phyloP scores from a whole-genome alignment of 1,284 basidiomycete genomes.

The Melampsora larici-populina region DNA sequence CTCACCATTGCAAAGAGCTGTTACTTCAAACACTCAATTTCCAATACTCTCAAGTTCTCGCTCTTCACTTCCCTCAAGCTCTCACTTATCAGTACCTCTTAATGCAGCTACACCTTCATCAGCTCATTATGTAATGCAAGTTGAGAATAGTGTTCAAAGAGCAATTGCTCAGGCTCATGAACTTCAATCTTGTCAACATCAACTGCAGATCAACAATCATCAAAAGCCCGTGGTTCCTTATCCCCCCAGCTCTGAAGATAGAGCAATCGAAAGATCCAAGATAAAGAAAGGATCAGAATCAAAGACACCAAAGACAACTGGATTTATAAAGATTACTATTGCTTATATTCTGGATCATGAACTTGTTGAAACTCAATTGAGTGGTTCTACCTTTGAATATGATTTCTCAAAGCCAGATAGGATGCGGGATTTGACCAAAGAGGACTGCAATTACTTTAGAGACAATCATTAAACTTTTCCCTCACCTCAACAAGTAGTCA shows the following conservation, averaged over 20 bases:
- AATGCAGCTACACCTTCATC: background rate
- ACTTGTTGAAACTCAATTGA: background rate
- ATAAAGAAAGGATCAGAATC: background rate
- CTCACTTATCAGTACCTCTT: too few relatives aligned
- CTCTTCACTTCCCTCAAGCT: too few relatives aligned
- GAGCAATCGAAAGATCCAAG: background rate
- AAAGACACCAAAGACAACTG: background rate
- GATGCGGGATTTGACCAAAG: background rate
- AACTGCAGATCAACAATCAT: background rate
- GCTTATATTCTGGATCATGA: background rate
- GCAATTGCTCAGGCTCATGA: background rate
- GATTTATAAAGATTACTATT: background rate
- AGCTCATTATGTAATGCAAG: background rate
- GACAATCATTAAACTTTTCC: background rate
- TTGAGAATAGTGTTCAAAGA: background rate
- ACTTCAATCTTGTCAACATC: background rate
- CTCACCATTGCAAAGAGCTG: background rate
- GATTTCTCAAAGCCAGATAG: background rate
- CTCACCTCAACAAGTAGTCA: background rate
- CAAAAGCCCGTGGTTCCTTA: background rate
- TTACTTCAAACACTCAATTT: background rate
- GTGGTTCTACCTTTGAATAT: background rate
- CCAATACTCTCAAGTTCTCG: too few relatives aligned
- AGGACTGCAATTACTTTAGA: background rate
- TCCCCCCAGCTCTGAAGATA: background rate